Percentiles rank a stretch among this genome's conserved stretches.
Conservation (phyloP, 1,284 basidiomycete genomes). For the Leccinum subrobustum region DNA sequence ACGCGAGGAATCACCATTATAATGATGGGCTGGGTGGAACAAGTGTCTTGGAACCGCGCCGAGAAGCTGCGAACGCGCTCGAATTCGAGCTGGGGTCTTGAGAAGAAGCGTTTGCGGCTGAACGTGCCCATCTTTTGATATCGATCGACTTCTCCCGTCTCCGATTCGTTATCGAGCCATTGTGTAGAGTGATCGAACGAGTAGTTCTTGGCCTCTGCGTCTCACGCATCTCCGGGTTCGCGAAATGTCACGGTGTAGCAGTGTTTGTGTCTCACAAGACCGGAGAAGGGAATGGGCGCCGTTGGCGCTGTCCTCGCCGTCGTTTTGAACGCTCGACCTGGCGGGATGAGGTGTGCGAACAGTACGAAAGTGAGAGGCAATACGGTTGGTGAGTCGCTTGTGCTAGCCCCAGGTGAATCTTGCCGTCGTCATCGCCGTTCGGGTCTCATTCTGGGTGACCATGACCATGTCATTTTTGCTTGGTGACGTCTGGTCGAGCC, state of each 20-base stretch:
- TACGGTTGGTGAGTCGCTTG: conserved; percentile 41
- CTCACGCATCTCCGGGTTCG: conserved; percentile 12
- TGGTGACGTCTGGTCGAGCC: conserved; percentile 78
- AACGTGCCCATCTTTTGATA: conserved; percentile 31
- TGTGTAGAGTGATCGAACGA: conserved; percentile 18
- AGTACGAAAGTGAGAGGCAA: conserved; percentile 49
- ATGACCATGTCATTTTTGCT: conserved; percentile 56
- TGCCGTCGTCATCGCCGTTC: conserved; percentile 67
- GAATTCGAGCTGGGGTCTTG: conserved; percentile 19
- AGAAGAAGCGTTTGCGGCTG: conserved; percentile 20
- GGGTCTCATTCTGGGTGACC: conserved; percentile 82
- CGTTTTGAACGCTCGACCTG: conserved; percentile 25
- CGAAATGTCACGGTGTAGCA: conserved; percentile 2
- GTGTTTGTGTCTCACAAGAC: conserved; percentile 21
- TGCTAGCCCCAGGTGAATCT: conserved; percentile 57
- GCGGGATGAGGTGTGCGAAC: conserved; percentile 40
- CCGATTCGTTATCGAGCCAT: conserved; percentile 24
- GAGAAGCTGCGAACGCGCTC: conserved; percentile 1
- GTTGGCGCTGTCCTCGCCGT: conserved; percentile 28
- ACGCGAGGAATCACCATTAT: conserved; percentile 15
- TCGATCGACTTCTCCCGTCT: conserved; percentile 36
- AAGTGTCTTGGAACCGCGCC: conserved; percentile 21
- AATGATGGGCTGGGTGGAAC: conserved; percentile 7
- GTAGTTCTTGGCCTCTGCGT: conserved; percentile 22
- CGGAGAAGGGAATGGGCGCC: conserved; percentile 32